Conservation (phyloP, 2,329 filamentous ascomycete genomes). For the Clonostachys sp. region DNA sequence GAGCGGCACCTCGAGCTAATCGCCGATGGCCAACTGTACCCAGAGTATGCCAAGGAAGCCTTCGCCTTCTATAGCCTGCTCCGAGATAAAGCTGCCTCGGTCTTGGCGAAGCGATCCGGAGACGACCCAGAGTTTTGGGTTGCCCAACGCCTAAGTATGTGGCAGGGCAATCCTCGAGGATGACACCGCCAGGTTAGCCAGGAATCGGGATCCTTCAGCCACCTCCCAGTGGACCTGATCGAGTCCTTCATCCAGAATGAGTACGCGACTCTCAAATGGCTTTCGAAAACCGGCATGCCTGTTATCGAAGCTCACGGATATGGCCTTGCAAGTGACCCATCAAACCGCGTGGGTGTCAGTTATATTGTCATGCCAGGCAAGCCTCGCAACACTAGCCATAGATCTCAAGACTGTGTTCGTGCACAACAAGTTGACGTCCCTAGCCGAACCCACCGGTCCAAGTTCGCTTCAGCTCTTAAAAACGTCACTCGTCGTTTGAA, state of each 20-base stretch:
- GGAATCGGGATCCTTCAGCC: constrained; percentile 4
- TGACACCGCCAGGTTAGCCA: too few relatives aligned
- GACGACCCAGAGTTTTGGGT: constrained; percentile 20
- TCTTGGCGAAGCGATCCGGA: constrained; percentile 8
- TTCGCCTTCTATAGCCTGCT: constrained; percentile 33
- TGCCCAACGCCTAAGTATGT: too few relatives aligned
- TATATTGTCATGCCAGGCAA: constrained; percentile 16
- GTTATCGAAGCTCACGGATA: constrained; percentile 13
- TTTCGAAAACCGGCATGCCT: constrained; percentile 15
- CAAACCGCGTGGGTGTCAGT: constrained; percentile 13
- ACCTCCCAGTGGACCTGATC: constrained; percentile 10
- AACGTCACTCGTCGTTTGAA: too few relatives aligned
- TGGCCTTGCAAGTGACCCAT: constrained; percentile 10
- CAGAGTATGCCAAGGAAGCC: constrained; percentile 14
- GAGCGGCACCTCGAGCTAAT: constrained; percentile 17
- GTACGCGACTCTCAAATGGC: constrained; percentile 21
- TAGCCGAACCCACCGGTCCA: not conserved
- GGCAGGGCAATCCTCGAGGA: too few relatives aligned
- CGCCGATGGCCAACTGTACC: constrained; percentile 19
- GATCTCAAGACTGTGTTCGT: too few relatives aligned
- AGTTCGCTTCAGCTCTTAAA: not conserved
- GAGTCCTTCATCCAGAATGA: constrained; percentile 20
- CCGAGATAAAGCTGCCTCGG: constrained; percentile 10
- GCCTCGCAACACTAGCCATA: not conserved
- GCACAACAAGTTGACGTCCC: not conserved